Base-by-base conservation (phyloP, 1,284 basidiomycete species). In the Rhodofomes roseus region DNA sequence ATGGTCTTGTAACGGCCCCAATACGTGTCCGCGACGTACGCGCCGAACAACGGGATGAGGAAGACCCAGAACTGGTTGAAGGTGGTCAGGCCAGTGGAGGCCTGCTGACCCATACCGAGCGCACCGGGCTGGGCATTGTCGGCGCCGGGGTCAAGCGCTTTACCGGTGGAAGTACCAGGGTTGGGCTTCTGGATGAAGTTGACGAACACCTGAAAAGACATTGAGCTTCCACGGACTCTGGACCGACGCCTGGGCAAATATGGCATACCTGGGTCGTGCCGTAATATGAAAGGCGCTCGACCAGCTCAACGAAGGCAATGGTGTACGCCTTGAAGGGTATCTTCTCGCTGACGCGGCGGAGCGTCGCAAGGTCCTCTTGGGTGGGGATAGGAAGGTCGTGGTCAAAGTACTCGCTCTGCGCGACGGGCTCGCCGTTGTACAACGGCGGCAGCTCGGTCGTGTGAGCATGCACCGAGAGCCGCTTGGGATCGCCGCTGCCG, bases 1-100 rank as follows among this genome's bases (percentile, higher is more conserved):
- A 91, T 81, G 2, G 90, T 90, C 72, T 89, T 89, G 80, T 82
- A 92, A 18, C 90, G 83, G 46, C 90, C 90, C 79, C 81, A 85
- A 55, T 84, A 79, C 8, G 87, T 83, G 68, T 92, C 90, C 18
- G 90, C 87, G 46, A 93, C 76, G 67, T 86, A 90, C 0, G 85
- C 87, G 20, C 87, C 87, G 14, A 81, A 70, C 1, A 89, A 75
- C 0, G 87, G 87, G n/a, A 80, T 80, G 48, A 86, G 68, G 61
- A 84, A 87, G 51, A 79, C 77, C 80, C 85, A 84, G 71, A 87
- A 84, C 59, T 79, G 76, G 70, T 85, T 83, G 72, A 88, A 86
- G 0, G 84, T 86, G 7, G 78, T 83, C 43, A 89, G 72, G 66
- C 90, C 91, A 0, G 88, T 89, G 0, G 87, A 85, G 23, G 87